Base-by-base conservation (phyloP, 1,284 basidiomycete genomes). In the Anthracocystis panici-leucophaei region DNA sequence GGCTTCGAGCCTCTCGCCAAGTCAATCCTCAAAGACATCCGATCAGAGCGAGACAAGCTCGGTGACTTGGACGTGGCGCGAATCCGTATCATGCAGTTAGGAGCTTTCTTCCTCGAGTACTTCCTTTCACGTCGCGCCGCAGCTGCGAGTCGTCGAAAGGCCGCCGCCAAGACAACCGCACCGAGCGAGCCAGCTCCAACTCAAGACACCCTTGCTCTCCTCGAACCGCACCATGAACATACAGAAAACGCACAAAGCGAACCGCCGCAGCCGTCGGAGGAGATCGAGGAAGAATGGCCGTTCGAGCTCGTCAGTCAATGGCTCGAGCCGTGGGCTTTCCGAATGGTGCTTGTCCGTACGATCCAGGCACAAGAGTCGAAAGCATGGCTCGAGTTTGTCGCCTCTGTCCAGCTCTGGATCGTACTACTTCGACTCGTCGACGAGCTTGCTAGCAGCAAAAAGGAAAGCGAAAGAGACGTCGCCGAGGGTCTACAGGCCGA, bases 301-400 rank as follows among this genome's bases (percentile, higher is more conserved):
- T 81, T 83, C 40, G 56, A 65, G 33, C 65, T 81, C 9, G 74
- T 84, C 29, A 65, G 62, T 25, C 59, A 75, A 11, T 84, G 82
- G 82, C 70, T 82, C 35, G 79, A 84, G 56, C 79, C 77, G 7
- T 84, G 83, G 83, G 75, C 82, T 2, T 80, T 84, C 63, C 73
- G 75, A 31, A 79, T 84, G 73, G 82, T 77, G 40, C 74, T 77
- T 2, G 65, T 79, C 14, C 75, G 83, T 14, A 64, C 80, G 6
- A 74, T 73, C 18, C 67, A 74, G 31, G 67, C 83, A 1, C 69
- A 77, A 41, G 79, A 83, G 35, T 65, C 63, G 8, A 70, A 70
- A 25, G 50, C 61, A 20, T 85, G 83, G 83, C 80, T 83, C 58
- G 83, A 85, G 44, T 81, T 82, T 27, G 75, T 73, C n/a, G 65